Evolutionary conservation across 2,329 filamentous ascomycete genomes (phyloP).

Genomic region (Conoideocrella luteorostrata): DNA sequence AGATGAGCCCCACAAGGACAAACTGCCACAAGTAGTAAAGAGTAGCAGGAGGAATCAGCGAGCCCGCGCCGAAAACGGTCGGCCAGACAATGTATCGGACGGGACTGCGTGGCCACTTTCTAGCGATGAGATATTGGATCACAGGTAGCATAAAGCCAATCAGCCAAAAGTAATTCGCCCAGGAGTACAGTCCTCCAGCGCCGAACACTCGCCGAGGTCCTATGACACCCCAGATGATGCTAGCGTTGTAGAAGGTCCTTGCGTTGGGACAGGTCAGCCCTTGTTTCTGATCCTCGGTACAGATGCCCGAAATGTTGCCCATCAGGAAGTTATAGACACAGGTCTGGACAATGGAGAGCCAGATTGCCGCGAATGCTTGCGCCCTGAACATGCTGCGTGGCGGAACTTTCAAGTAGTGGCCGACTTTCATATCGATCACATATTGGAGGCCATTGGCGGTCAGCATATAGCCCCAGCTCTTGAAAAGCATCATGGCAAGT

Average conservation of each 20-base stretch:
- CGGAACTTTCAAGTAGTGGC: slow-evolving; percentile 26
- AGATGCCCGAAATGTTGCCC: slow-evolving; percentile 23
- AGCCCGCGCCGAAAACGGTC: slow-evolving; percentile 42
- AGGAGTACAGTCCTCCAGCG: slow-evolving; percentile 29
- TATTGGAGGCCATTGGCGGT: slow-evolving; percentile 36
- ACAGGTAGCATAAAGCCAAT: slow-evolving; percentile 40
- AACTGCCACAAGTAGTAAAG: slow-evolving; percentile 47
- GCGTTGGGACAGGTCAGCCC: slow-evolving; percentile 50
- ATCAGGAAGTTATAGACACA: slow-evolving; percentile 32
- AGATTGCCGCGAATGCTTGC: slow-evolving; percentile 37
- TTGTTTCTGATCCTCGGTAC: slow-evolving; percentile 26
- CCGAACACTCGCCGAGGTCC: slow-evolving; percentile 23
- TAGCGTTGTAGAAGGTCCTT: slow-evolving; percentile 52
- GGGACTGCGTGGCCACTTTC: slow-evolving; percentile 25
- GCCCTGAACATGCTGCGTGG: slow-evolving; percentile 28
- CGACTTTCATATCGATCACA: slow-evolving; percentile 27
- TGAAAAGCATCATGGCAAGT: slow-evolving; percentile 44
- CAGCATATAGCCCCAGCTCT: slow-evolving; percentile 34
- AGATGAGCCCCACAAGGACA: slow-evolving; percentile 46
- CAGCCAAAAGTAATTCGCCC: slow-evolving; percentile 47
- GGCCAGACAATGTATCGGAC: slow-evolving; percentile 45
- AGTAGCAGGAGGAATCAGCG: slow-evolving; percentile 46
- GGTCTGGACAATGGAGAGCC: slow-evolving; percentile 32
- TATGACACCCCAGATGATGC: slow-evolving; percentile 54
- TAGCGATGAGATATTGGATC: slow-evolving; percentile 39